Conservation (phyloP, 495 filamentous ascomycete species). For the Lophiostoma macrostomum region DNA sequence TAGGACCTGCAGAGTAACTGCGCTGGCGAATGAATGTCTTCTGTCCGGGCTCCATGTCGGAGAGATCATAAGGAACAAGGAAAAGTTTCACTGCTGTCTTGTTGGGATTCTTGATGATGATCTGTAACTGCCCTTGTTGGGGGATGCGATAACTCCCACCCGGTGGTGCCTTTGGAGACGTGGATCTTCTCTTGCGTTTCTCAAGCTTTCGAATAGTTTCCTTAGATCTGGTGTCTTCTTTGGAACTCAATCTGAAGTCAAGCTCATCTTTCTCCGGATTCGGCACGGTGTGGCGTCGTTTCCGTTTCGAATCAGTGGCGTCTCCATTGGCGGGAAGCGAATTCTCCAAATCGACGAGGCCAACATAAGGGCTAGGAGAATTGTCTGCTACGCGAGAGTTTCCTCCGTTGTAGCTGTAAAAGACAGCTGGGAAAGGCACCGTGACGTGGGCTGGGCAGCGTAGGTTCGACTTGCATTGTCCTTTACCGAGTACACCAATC, state of each 20-base stretch:
- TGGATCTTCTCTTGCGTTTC: conserved; percentile 46
- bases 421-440: conserved; percentile 91
- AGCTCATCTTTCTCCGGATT: conserved; percentile 25
- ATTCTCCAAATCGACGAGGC: conserved; percentile 87
- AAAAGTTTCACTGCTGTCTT: conserved; percentile 96
- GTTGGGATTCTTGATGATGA: conserved; percentile 95
- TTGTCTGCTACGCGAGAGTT: conserved; percentile 64
- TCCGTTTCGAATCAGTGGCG: conserved; percentile 46
- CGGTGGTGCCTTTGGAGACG: conserved; percentile 51
- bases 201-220: conserved; percentile 48
- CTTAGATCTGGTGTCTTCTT: conserved; percentile 6
- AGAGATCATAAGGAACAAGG: conserved; percentile 88
- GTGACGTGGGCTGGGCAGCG: conserved; percentile 89
- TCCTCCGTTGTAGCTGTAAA: conserved; percentile 81
- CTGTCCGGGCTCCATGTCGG: conserved; percentile 91
- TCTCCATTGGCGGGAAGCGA: conserved; percentile 53
- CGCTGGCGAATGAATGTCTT: conserved; percentile 97
- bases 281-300: conserved; percentile 41
- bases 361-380: conserved; percentile 93
- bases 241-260: conserved; percentile 6
- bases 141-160: conserved; percentile 93
- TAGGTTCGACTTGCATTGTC: conserved; percentile 82
- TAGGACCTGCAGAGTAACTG: conserved; percentile 84
- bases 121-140: conserved; percentile 91
- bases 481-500: conserved; percentile 88